These are phyloP conservation scores for Gyromitra esculenta DNA, from an alignment of 2,329 filamentous ascomycete species.

Conservation along the genomic window DNA sequence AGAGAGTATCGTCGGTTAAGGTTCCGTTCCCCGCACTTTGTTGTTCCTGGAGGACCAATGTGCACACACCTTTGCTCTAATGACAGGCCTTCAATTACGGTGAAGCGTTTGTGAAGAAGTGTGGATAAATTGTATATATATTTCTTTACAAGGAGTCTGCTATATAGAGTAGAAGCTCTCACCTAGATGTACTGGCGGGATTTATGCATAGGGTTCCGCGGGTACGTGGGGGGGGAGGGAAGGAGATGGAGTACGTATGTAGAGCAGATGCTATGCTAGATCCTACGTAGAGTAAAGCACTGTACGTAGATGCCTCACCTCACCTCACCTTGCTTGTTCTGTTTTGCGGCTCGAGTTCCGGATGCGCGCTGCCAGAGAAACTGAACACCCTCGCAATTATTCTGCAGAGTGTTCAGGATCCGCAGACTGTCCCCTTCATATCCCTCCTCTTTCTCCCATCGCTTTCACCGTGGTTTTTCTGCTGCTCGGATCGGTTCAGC, in stretches of 20 bases:
- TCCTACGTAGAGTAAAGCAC: slow-evolving; percentile 16
- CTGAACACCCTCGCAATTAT: slow-evolving; percentile 24
- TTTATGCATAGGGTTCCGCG: slow-evolving; percentile 29
- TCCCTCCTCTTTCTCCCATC: slow-evolving; percentile 10
- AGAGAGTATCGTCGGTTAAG: slow-evolving; percentile 31
- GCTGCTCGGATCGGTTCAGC: slow-evolving; percentile 3
- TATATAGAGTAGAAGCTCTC: background rate
- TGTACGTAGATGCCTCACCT: slow-evolving; percentile 16
- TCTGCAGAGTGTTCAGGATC: slow-evolving; percentile 8
- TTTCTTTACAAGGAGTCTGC: background rate
- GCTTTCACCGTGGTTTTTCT: background rate
- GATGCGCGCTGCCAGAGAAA: slow-evolving; percentile 41
- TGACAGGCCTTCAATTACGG: slow-evolving; percentile 14
- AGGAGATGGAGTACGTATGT: slow-evolving; percentile 34
- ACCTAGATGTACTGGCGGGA: background rate
- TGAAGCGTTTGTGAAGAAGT: slow-evolving; percentile 12
- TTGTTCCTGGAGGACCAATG: slow-evolving; percentile 31
- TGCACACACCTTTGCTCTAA: slow-evolving; percentile 24
- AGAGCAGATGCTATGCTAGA: slow-evolving; percentile 36
- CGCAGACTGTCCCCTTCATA: slow-evolving; percentile 37
- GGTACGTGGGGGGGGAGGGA: background rate
- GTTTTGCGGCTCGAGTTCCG: slow-evolving; percentile 46
- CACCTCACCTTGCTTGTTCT: slow-evolving; percentile 39
- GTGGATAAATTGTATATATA: background rate
- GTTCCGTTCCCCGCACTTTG: slow-evolving; percentile 49